Evolutionary conservation across 176 grass and related monocot species (phyloP), one percentile per base, ranked within the genome.

Genomic region (Hsuehochloa calcarea): DNA sequence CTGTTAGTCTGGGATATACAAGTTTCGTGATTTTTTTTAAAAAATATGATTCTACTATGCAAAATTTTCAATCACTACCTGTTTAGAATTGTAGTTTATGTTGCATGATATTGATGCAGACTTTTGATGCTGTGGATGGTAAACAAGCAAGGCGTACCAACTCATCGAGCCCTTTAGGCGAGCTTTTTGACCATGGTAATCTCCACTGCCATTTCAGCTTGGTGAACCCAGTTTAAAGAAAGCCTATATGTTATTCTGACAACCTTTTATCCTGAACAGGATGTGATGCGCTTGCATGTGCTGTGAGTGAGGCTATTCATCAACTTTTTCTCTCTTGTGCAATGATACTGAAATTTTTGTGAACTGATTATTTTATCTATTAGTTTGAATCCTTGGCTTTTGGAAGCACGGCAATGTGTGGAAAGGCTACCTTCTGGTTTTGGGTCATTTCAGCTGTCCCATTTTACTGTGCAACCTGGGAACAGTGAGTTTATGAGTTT

Each of bases 91-190:
- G 4, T 74, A 62, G 10, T 69, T 54, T 75, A 75, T 9, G 60
- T 64, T 14, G 8, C 62, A 74, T 75, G 49, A 37, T 75, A 19
- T 34, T 43, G 14, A 54, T 80, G 65, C 91, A 98, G 96, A 98
- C 96, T 71, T 98, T 98, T 91, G 96, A 98, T 90, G 96, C 91
- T 87, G 93, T 98, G 86, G 96, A 98, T 95, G 96, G 93, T 76
- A 98, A 98, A 87, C 93, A 98, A 94, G 96, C 93, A 62, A 93
- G 93, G 70, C 93, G 89, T 67, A 98, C 96, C 10, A 95, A 98
- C 73, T 98, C 96, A 81, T 98, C 93, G 40, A 98, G 93, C 92
- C 96, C 96, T 88, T 61, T 95, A 85, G 93, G 96, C 58, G 93
- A 98, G 88, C 96, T 98, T 93, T 98, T 98, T 74, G 96, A 98